Evolutionary conservation across 2,329 filamentous ascomycete genomes (phyloP).

Genomic region (Sclerotiophoma versabilis): DNA sequence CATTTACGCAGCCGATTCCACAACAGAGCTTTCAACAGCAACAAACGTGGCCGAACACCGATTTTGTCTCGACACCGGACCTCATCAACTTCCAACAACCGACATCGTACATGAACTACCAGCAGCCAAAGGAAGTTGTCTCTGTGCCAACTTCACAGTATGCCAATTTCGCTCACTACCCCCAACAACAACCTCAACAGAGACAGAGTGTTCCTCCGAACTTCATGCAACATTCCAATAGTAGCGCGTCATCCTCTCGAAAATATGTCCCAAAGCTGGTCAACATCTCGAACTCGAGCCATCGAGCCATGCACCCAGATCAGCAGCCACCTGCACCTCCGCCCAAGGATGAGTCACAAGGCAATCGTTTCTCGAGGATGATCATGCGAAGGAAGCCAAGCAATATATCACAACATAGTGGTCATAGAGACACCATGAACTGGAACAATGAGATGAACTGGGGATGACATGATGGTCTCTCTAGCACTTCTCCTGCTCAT

Average conservation of each 20-base stretch:
- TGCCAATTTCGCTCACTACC: constrained; percentile 42
- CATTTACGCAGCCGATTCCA: constrained; percentile 42
- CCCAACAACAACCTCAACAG: constrained; percentile 22
- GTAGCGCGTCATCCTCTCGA: constrained; percentile 31
- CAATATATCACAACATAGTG: constrained; percentile 48
- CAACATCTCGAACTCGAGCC: constrained; percentile 41
- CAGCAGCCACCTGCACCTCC: constrained; percentile 46
- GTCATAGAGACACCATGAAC: constrained; percentile 40
- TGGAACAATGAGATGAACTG: constrained; percentile 48
- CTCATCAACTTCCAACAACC: constrained; percentile 44
- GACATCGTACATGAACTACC: constrained; percentile 42
- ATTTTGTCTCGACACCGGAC: constrained; percentile 46
- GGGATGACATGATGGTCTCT: constrained; percentile 30
- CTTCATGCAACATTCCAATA: constrained; percentile 39
- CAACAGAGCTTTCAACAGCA: constrained; percentile 42
- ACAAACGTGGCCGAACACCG: constrained; percentile 43
- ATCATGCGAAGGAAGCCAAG: constrained; percentile 46
- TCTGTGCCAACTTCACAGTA: constrained; percentile 45
- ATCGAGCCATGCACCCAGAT: constrained; percentile 35
- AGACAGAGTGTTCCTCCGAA: constrained; percentile 47
- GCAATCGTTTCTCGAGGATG: constrained; percentile 45
- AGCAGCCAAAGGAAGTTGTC: constrained; percentile 41
- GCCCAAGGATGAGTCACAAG: constrained; percentile 44
- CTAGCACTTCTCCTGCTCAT: neutral
- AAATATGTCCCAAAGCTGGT: constrained; percentile 46